Evolutionary conservation across 2,329 filamentous ascomycete species (phyloP).

Genomic region (Hypomyces rosellus): DNA sequence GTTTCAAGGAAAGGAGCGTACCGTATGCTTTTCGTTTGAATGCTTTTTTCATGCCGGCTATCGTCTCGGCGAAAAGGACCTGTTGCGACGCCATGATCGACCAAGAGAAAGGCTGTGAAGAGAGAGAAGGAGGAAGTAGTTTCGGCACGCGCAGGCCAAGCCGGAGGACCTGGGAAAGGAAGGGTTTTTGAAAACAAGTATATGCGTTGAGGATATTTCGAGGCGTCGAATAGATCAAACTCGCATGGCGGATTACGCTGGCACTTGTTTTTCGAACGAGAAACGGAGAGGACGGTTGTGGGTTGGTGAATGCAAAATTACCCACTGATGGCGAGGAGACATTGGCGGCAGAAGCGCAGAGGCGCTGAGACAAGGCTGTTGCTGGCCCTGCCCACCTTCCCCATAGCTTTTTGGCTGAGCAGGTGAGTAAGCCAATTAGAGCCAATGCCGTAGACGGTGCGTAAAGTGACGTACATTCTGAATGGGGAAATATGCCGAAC

Average conservation of each 20-base stretch:
- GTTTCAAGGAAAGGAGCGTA: constrained; percentile 24
- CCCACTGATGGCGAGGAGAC: constrained; percentile 7
- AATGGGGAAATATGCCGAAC: too few species aligned
- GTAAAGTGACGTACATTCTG: too few species aligned
- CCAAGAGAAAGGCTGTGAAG: not conserved
- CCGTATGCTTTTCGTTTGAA: constrained; percentile 59
- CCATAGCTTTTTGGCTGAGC: constrained; percentile 7
- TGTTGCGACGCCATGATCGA: constrained; percentile 46
- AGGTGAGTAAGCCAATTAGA: too few species aligned
- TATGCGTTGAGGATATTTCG: too few species aligned
- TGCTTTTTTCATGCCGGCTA: constrained; percentile 62
- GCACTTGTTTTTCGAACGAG: constrained; percentile 1
- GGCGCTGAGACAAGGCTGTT: constrained; percentile 10
- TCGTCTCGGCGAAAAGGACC: constrained; percentile 58
- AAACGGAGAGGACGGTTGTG: not conserved
- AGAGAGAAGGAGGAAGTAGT: not conserved
- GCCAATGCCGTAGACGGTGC: too few species aligned
- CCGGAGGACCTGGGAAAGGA: too few species aligned
- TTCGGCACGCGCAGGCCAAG: too few species aligned
- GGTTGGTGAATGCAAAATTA: constrained; percentile 7
- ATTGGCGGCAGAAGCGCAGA: constrained; percentile 6
- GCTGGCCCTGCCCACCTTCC: constrained; percentile 6
- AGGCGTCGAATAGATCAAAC: constrained; percentile 3
- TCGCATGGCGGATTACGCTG: not conserved
- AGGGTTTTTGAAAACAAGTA: too few species aligned